Evolutionary conservation across 2,329 filamentous ascomycete genomes (phyloP), one percentile per base, ranked within the genome.

Genomic region (Fusarium kyushuense): DNA sequence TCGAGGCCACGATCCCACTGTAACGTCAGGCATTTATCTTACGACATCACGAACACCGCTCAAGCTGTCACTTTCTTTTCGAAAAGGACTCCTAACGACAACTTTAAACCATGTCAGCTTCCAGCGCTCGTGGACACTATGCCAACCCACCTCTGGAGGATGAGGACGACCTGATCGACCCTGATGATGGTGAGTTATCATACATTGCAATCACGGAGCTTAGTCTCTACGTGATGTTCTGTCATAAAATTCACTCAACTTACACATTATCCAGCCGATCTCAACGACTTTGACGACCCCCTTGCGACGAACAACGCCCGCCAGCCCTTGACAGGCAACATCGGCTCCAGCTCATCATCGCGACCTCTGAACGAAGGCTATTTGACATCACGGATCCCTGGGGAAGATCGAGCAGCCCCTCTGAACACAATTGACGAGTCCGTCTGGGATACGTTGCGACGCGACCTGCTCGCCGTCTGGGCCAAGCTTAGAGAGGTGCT

Each of bases 401-500:
- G 96, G 71, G 95, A 98, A 80, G 96, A 99, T 82, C 92, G 96
- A 55, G 88, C 91, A 67, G 94, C 96, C 17, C 88, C 94, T 10
- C 89, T 91, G 70, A 97, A 96, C 81, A 99, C 96, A 45, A 96
- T 99, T 79, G 96, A 99, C 79, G 96, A 99, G 82, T 90, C 90
- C 3, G 96, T 99, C 40, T 99, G 96, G 96, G 93, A 95, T 42
- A 99, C 96, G n/a, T 84, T 99, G 63, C 93, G 92, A 53, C 91
- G 96, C 71, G 96, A 99, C 79, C 83, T 99, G 70, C 81, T 95
- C 10, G 96, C 94, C 27, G 93, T 98, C 35, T 98, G 96, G 95
- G 92, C 93, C 81, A 99, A 99, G 86, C 93, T 99, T 90, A 90
- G 92, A 79, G 95, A 97, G 84, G 96, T 99, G 38, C 88, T 99